Evolutionary conservation across 2,329 filamentous ascomycete genomes (phyloP).

Genomic region (Colletotrichum falcatum): DNA sequence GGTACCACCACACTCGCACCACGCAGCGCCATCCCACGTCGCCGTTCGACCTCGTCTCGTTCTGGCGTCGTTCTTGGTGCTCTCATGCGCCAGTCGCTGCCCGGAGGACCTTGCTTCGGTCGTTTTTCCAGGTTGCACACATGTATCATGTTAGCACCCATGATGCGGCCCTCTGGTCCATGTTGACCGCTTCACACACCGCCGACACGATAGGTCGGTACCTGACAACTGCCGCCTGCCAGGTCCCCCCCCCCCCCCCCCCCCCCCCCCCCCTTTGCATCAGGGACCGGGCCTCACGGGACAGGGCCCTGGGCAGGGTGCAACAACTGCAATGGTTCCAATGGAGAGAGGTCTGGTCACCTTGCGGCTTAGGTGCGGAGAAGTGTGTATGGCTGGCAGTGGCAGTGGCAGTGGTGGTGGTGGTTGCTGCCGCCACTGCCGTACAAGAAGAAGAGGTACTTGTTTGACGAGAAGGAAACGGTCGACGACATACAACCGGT

Average conservation of each 20-base stretch:
- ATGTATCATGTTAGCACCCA: slow-evolving; percentile 35
- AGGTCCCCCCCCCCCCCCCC: too few species aligned
- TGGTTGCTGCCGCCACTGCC: neutral
- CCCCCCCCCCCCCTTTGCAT: too few species aligned
- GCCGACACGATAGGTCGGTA: slow-evolving; percentile 27
- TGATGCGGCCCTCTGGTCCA: neutral
- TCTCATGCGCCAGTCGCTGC: slow-evolving; percentile 14
- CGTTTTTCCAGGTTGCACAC: neutral
- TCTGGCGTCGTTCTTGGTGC: neutral
- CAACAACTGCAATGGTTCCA: neutral
- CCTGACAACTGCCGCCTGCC: slow-evolving; percentile 19
- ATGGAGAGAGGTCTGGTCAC: neutral
- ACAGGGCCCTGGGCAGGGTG: neutral
- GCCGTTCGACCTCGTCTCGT: slow-evolving; percentile 3
- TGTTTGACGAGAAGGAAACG: neutral
- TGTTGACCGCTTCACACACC: slow-evolving; percentile 35
- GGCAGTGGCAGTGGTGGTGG: neutral
- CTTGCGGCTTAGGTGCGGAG: neutral
- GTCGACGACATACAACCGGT: neutral
- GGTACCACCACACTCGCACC: slow-evolving; percentile 22
- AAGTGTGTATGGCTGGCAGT: neutral
- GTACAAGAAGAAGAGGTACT: neutral
- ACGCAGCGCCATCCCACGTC: slow-evolving; percentile 15
- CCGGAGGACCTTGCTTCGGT: slow-evolving; percentile 19
- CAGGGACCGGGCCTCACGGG: neutral